These are phyloP conservation scores for Boletus bicolor DNA, from an alignment of 768 basidiomycete species.

Conservation along the genomic window DNA sequence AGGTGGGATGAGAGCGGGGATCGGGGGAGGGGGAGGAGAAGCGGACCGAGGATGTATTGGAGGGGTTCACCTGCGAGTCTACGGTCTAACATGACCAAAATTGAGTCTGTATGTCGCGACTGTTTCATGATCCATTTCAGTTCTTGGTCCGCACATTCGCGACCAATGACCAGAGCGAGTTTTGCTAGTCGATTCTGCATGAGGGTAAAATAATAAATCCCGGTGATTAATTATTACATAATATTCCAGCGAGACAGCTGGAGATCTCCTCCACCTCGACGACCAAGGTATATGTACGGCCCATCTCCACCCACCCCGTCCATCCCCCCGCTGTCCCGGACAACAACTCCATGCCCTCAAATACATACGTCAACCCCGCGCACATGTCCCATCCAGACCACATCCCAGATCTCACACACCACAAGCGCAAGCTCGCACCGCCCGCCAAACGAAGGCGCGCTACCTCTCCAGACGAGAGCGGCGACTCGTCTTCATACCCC, in stretches of 20 bases:
- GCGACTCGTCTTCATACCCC: constrained; percentile 41
- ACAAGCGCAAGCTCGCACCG: constrained; percentile 39
- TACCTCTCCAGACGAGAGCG: constrained; percentile 55
- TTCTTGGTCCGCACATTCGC: constrained; percentile 38
- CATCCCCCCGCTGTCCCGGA: constrained; percentile 1
- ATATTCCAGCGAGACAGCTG: background rate
- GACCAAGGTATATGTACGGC: constrained; percentile 11
- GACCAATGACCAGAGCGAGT: constrained; percentile 36
- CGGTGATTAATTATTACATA: constrained; percentile 17
- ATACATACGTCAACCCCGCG: constrained; percentile 40
- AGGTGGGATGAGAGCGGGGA: background rate
- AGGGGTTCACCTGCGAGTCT: constrained; percentile 73
- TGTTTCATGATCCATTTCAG: constrained; percentile 51
- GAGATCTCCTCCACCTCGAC: constrained; percentile 13
- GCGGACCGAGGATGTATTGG: constrained; percentile 84
- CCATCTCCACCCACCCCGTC: constrained; percentile 7
- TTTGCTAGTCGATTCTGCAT: constrained; percentile 23
- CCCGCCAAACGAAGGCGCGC: constrained; percentile 59
- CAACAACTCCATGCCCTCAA: constrained; percentile 9
- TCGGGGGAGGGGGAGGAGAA: background rate
- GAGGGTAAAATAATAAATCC: background rate
- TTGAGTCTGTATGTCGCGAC: background rate
- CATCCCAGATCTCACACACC: constrained; percentile 17
- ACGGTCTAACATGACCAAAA: constrained; percentile 50
- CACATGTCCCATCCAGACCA: constrained; percentile 38